These are phyloP conservation scores for Truncatella angustata DNA, from an alignment of 2,329 filamentous ascomycete species.

Conservation along the genomic window DNA sequence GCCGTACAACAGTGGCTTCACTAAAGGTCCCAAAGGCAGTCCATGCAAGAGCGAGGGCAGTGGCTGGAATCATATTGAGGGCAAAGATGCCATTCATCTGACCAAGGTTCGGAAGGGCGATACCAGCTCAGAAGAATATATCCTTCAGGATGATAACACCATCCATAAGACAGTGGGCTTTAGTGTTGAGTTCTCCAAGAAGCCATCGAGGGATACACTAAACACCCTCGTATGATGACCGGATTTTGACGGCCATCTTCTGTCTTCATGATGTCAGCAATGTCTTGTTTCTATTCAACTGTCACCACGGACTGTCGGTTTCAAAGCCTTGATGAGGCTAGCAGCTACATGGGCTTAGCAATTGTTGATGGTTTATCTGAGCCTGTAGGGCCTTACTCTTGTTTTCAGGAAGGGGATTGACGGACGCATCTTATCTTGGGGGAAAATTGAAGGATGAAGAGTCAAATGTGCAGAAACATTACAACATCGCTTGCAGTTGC, in stretches of 20 bases:
- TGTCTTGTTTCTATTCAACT: no score
- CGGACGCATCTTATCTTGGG: background rate
- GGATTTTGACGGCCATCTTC: background rate
- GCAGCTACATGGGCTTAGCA: no score
- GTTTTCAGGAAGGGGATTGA: no score
- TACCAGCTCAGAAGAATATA: slow-evolving; percentile 18
- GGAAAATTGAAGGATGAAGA: background rate
- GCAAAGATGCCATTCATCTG: slow-evolving; percentile 15
- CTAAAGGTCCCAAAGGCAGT: slow-evolving; percentile 12
- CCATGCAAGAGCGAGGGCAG: slow-evolving; percentile 15
- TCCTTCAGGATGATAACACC: slow-evolving; percentile 15
- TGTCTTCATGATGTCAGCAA: background rate
- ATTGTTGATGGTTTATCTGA: no score
- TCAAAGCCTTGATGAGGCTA: no score
- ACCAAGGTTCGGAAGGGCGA: slow-evolving; percentile 17
- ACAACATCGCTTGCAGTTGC: background rate
- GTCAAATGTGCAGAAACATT: background rate
- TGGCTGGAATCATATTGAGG: slow-evolving; percentile 18
- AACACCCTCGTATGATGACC: background rate
- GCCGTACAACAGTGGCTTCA: slow-evolving; percentile 11
- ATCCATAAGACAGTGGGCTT: slow-evolving; percentile 30
- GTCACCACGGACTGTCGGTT: no score
- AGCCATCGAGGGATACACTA: slow-evolving; percentile 7
- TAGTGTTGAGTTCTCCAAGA: slow-evolving; percentile 25
- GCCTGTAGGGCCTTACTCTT: no score